Conservation (phyloP, 139 green algal genomes). For the Penium margaritaceum region DNA sequence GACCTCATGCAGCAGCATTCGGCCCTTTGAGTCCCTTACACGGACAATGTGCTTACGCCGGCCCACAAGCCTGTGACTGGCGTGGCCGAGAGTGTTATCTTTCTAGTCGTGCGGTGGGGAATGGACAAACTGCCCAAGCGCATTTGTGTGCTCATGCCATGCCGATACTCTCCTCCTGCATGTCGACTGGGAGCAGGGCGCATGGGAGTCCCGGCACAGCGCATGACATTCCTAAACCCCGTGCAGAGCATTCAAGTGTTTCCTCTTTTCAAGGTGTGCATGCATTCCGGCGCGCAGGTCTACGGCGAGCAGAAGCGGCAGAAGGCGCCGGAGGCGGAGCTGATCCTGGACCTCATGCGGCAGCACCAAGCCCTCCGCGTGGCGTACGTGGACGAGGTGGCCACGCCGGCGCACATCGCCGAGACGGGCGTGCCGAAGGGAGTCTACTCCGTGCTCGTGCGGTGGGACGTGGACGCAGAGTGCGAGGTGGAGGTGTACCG, state of each 20-base stretch:
- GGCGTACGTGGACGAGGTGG: slow-evolving; percentile 46
- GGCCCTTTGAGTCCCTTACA: slow-evolving; percentile 36
- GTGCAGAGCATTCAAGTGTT: no score
- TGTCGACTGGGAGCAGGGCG: no score
- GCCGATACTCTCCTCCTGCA: no score
- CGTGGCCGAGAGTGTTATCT: slow-evolving; percentile 17
- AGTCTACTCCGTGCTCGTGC: slow-evolving; percentile 45
- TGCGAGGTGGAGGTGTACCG: slow-evolving; percentile 39
- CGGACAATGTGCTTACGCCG: slow-evolving; percentile 32
- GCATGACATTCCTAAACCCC: no score
- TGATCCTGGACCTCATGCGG: slow-evolving; percentile 36
- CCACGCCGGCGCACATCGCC: not conserved
- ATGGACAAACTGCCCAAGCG: no score
- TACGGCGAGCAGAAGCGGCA: slow-evolving; percentile 48
- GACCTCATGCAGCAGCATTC: slow-evolving; percentile 31
- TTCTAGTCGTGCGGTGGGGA: slow-evolving; percentile 43
- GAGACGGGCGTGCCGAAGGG: not conserved
- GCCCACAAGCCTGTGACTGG: not conserved
- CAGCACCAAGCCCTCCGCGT: slow-evolving; percentile 27
- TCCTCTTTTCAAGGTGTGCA: no score
- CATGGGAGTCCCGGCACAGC: no score
- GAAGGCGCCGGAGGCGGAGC: slow-evolving; percentile 6
- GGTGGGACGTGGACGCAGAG: slow-evolving; percentile 9
- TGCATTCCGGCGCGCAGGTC: no score
- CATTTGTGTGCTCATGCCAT: no score